Evolutionary conservation across 169 alveolate species (phyloP), one percentile per base, ranked within the genome.

Genomic region (Cyclospora cayetanensis): DNA sequence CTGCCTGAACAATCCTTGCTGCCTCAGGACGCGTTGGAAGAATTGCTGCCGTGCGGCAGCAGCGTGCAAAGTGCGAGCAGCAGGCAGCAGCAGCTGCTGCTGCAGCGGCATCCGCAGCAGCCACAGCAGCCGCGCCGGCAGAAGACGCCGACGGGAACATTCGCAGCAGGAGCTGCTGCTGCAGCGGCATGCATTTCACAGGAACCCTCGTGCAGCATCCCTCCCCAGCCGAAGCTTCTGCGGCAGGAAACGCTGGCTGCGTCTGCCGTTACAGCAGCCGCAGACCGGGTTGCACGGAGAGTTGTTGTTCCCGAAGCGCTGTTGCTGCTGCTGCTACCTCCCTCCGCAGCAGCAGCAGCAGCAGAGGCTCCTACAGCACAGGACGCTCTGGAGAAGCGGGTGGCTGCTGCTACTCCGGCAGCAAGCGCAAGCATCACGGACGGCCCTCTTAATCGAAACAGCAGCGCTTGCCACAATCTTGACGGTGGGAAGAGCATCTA

Each of bases 241-340:
- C 77, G 0, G 22, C 27, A 65, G 77, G 77, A 25, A 42, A 4
- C 31, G 18, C 37, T 25, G 41, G 77, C 37, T 65, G 37, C 42
- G 25, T 18, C 77, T 65, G 77, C 77, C 31, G 77, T 27, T 65
- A 42, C 77, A 25, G 77, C 77, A 25, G 77, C 77, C 25, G 77
- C 72, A 60, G 72, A 60, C 37, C 35, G 25, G n/a, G 72, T 34
- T 0, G 18, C 72, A 25, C 72, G 72, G 1, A 12, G 4, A 7
- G 25, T 22, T 25, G 35, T 60, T 60, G 0, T 34, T 0, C 72
- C 72, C 31, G 72, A 60, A 60, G 72, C 72, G 11, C 25, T 46
- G 60, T 22, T 46, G 60, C 60, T 46, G 31, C 25, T 46, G 60
- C 60, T 46, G 60, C 60, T 46, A 22, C 60, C 60, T 12, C 60